Base-by-base conservation (phyloP, 352 stramenopile genomes). In the Phytopythium oedochilum region DNA sequence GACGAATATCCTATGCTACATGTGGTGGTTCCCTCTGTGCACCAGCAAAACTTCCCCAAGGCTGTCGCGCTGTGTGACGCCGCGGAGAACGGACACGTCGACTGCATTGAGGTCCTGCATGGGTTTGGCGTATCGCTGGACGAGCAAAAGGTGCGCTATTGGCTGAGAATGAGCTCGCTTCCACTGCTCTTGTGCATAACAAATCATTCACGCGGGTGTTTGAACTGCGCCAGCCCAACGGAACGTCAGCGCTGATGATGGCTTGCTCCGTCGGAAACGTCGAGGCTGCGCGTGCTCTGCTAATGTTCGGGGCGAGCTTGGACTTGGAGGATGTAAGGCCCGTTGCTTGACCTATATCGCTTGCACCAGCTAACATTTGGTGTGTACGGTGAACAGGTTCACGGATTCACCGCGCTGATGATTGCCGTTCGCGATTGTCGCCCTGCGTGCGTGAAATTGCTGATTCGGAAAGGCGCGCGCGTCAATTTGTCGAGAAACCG, bases 251-350 rank as follows among this genome's bases (percentile, higher is more conserved):
- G 14, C 61, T 94, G 9, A 94, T 94, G 84, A 86, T 91, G 61
- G 84, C 84, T 49, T 90, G 82, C 46, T 92, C 84, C 3, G 81
- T 89, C 2, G 84, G 82, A n/a, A 94, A 94, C 59, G 74, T 94
- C n/a, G 82, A 94, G 59, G 84, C 75, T 1, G 79, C 80, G 14
- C 74, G 84, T 0, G 84, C 84, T 3, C 61, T 94, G 59, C 59
- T 94, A 18, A 92, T 92, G 82, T 94, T 89, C 72, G 83, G 84
- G 23, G 82, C 84, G 18, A 90, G 78, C 47, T 68, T 94, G 10
- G 84, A 94, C 54, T 58, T 92, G 26, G 84, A 94, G 74, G 84
- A 94, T 73, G 83, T 93, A 63, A 50, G 68, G 53, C 25, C 5
- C 51, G 12, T 4, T 44, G 15, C 20, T 26, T 45, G 9, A 11